Conservation (phyloP, 345 rosid genomes). For the Viola odorata region DNA sequence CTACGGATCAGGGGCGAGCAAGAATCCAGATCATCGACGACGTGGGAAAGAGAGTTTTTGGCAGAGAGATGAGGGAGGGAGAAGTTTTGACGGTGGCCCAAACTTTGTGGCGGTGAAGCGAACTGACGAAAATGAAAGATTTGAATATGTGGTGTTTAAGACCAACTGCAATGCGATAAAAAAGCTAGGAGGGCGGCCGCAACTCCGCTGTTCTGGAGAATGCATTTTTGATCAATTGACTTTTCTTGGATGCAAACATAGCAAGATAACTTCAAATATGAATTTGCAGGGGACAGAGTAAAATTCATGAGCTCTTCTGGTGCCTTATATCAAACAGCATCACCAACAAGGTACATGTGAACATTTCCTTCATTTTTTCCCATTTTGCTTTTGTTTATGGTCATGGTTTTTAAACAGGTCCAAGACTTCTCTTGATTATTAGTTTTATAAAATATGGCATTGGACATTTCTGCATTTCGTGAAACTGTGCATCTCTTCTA, state of each 20-base stretch:
- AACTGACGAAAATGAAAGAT: not conserved
- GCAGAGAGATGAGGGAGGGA: not conserved
- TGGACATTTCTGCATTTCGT: no score
- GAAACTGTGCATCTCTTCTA: no score
- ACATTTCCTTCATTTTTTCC: not conserved
- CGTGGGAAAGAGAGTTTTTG: not conserved
- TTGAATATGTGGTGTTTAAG: slow-evolving; percentile 2
- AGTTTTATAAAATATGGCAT: no score
- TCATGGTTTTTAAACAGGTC: not conserved
- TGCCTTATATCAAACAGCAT: slow-evolving; percentile 39
- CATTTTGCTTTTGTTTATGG: not conserved
- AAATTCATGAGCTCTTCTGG: slow-evolving; percentile 43
- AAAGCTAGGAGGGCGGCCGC: not conserved
- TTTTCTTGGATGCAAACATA: slow-evolving; percentile 15
- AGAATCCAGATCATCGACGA: not conserved
- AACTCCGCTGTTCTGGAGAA: not conserved
- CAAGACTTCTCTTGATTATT: not conserved
- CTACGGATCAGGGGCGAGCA: slow-evolving; percentile 18
- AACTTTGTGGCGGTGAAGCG: slow-evolving; percentile 3
- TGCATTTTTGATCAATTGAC: not conserved
- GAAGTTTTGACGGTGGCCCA: not conserved
- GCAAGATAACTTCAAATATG: slow-evolving; percentile 7
- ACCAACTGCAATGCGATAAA: slow-evolving; percentile 1
- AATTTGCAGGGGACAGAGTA: slow-evolving; percentile 71
- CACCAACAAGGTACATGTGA: slow-evolving; percentile 49